phyloP scores from a whole-genome alignment of 2,329 filamentous ascomycete species.

The Thielaviopsis euricoi region DNA sequence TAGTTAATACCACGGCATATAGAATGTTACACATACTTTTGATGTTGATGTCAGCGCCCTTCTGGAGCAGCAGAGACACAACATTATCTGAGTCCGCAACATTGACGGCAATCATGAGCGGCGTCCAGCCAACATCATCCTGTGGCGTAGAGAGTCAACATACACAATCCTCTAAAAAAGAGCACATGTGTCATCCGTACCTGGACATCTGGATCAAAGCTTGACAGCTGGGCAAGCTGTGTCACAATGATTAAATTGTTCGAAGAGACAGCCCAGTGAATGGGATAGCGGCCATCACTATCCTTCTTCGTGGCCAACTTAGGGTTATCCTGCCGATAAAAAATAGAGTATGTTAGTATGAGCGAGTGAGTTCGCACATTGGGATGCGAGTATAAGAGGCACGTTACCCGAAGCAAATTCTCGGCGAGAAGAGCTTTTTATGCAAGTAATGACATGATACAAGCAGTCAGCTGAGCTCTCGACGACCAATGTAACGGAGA shows the following conservation, averaged over 20 bases:
- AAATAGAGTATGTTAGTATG: not conserved
- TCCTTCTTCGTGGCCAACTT: conserved; percentile 59
- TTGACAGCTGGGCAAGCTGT: conserved; percentile 50
- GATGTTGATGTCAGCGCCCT: conserved; percentile 55
- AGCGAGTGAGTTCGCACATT: too few species aligned
- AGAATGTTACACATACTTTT: conserved; percentile 37
- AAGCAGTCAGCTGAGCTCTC: not conserved
- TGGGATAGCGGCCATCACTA: conserved; percentile 72
- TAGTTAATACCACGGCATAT: not conserved
- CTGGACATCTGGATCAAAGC: conserved; percentile 72
- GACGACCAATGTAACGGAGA: too few species aligned
- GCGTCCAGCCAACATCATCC: conserved; percentile 69
- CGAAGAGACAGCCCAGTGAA: conserved; percentile 87
- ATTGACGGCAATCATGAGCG: conserved; percentile 67
- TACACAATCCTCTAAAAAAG: too few species aligned
- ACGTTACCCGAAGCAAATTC: conserved; percentile 5
- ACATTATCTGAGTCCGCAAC: conserved; percentile 55
- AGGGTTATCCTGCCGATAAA: conserved; percentile 47
- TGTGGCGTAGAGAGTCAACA: conserved; percentile 16
- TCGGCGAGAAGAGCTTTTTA: conserved; percentile 1
- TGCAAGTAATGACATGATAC: not conserved
- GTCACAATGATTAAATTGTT: conserved; percentile 62
- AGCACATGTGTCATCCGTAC: conserved; percentile 23
- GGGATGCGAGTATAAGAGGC: not conserved
- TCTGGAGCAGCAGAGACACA: conserved; percentile 49